Evolutionary conservation across 306 rosid genomes (phyloP).

Genomic region (Trifolium repens): DNA sequence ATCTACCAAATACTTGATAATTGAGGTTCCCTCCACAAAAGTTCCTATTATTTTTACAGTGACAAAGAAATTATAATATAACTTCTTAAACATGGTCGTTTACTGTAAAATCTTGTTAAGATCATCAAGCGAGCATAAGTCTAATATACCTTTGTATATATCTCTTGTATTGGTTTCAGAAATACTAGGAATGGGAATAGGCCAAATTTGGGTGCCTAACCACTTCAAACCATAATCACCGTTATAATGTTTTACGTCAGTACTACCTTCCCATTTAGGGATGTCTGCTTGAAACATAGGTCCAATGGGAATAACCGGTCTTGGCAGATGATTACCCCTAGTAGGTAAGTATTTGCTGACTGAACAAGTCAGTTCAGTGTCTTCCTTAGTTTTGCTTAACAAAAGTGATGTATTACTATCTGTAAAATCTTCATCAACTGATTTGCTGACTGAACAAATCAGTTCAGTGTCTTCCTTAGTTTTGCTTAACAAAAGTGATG

Average conservation of each 20-base stretch:
- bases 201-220: conserved; percentile 46
- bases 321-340: neutral
- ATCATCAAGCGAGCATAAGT: neutral
- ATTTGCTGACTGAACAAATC: neutral
- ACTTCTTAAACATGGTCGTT: neutral
- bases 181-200: conserved; percentile 21
- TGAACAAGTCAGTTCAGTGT: neutral
- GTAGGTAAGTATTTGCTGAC: neutral
- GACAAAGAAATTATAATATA: neutral
- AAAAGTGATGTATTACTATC: neutral
- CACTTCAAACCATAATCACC: conserved; percentile 39
- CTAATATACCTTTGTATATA: neutral
- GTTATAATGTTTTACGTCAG: neutral
- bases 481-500: neutral
- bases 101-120: neutral
- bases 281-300: conserved; percentile 56
- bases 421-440: neutral
- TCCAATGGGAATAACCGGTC: conserved; percentile 51
- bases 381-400: conserved; percentile 16
- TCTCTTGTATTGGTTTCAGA: neutral
- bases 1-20: no score
- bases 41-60: no score
- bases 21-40: no score
- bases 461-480: conserved; percentile 23
- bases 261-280: conserved; percentile 43